Conservation (phyloP, 257 asterid species). For the Petunia axillaris region DNA sequence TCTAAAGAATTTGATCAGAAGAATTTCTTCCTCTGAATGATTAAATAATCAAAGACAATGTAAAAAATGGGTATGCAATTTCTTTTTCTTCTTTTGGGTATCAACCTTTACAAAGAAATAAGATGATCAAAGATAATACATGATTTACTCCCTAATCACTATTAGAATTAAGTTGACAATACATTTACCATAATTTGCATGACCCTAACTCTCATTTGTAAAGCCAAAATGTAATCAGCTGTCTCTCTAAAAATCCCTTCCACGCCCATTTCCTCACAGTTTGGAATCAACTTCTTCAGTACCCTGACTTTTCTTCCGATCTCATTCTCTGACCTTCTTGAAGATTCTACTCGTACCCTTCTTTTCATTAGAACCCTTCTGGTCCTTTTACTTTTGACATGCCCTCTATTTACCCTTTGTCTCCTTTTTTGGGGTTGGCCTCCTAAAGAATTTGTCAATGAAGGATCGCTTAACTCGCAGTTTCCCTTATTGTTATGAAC, state of each 20-base stretch:
- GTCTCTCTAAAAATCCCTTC: slow-evolving; percentile 61
- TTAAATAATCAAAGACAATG: too few species aligned
- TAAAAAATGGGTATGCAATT: background rate
- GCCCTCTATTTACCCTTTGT: background rate
- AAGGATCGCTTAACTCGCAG: slow-evolving; percentile 25
- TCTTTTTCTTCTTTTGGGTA: background rate
- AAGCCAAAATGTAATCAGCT: slow-evolving; percentile 60
- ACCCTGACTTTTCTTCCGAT: slow-evolving; percentile 51
- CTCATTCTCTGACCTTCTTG: slow-evolving; percentile 24
- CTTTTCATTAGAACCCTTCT: slow-evolving; percentile 44
- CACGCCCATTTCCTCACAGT: slow-evolving; percentile 44
- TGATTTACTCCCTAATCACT: background rate
- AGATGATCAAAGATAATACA: background rate
- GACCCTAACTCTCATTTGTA: slow-evolving; percentile 53
- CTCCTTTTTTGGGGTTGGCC: slow-evolving; percentile 1
- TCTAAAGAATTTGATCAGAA: background rate
- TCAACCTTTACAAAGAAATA: slow-evolving; percentile 8
- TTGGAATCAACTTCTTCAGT: slow-evolving; percentile 64
- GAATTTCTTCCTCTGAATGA: background rate
- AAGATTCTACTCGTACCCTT: slow-evolving; percentile 39
- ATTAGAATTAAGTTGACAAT: slow-evolving; percentile 33
- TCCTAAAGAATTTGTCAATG: background rate
- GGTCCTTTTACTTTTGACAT: slow-evolving; percentile 23
- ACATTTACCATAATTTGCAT: slow-evolving; percentile 62
- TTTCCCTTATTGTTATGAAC: slow-evolving; percentile 16